phyloP scores from a whole-genome alignment of 2,329 filamentous ascomycete species.

The Hymenoscyphus infarciens region DNA sequence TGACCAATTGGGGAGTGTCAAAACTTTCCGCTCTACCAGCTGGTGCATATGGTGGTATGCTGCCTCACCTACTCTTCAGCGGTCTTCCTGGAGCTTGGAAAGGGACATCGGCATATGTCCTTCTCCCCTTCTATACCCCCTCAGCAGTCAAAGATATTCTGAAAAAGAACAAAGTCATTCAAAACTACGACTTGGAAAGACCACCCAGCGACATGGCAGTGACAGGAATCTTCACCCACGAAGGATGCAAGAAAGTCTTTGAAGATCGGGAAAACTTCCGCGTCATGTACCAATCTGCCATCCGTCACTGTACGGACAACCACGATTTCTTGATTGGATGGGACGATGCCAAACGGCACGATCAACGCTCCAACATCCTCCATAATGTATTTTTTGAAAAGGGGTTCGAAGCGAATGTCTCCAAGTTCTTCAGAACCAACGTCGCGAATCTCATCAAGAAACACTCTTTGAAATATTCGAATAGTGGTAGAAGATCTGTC shows the following conservation, averaged over 20 bases:
- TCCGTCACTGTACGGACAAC: slow-evolving; percentile 41
- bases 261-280: slow-evolving; percentile 47
- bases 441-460: slow-evolving; percentile 44
- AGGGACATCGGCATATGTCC: slow-evolving; percentile 46
- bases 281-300: slow-evolving; percentile 44
- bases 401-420: slow-evolving; percentile 42
- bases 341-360: slow-evolving; percentile 41
- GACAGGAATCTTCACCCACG: slow-evolving; percentile 47
- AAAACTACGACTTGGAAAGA: slow-evolving; percentile 44
- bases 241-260: slow-evolving; percentile 47
- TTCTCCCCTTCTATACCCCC: slow-evolving; percentile 50
- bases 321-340: slow-evolving; percentile 47
- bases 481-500: slow-evolving; percentile 41
- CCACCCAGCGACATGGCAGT: slow-evolving; percentile 41
- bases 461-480: slow-evolving; percentile 45
- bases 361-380: slow-evolving; percentile 40
- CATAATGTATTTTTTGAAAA: slow-evolving; percentile 45
- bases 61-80: slow-evolving; percentile 43
- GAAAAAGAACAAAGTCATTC: slow-evolving; percentile 42
- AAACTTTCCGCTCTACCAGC: slow-evolving; percentile 38
- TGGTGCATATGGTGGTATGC: slow-evolving; percentile 45
- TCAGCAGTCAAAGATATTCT: slow-evolving; percentile 45
- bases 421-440: slow-evolving; percentile 42
- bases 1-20: slow-evolving; percentile 49
- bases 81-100: slow-evolving; percentile 46